Conservation (phyloP, 768 basidiomycete species). For the Agaricus blazei region DNA sequence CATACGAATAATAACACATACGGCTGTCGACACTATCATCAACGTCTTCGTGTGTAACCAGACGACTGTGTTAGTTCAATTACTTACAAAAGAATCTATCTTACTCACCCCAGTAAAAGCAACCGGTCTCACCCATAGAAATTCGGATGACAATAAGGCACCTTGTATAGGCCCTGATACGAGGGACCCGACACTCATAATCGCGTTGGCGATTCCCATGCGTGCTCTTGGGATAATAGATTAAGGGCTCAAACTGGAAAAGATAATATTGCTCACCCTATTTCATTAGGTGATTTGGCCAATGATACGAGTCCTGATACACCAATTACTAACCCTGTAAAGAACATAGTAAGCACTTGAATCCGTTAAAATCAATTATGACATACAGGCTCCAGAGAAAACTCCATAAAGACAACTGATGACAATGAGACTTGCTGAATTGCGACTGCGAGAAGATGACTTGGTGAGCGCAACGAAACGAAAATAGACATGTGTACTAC, state of each 20-base stretch:
- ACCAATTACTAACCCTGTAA: constrained; percentile 29
- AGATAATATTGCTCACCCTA: constrained; percentile 23
- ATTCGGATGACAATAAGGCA: constrained; percentile 35
- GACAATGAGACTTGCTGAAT: constrained; percentile 29
- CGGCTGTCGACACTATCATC: not conserved
- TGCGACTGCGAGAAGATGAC: constrained; percentile 20
- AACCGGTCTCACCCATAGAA: constrained; percentile 39
- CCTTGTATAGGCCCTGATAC: constrained; percentile 20
- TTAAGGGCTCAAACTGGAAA: not conserved
- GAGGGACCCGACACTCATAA: constrained; percentile 4
- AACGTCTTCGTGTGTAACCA: not conserved
- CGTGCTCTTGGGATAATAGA: constrained; percentile 1
- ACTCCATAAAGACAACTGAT: constrained; percentile 43
- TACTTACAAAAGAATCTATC: not conserved
- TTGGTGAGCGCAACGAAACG: too few relatives aligned
- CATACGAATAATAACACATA: constrained; percentile 3
- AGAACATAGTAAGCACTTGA: too few relatives aligned
- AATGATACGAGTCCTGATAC: constrained; percentile 25
- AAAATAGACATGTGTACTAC: too few relatives aligned
- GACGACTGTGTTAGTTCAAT: not conserved
- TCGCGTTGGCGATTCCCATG: constrained; percentile 4
- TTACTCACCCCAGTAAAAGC: constrained; percentile 38
- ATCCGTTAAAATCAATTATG: too few relatives aligned
- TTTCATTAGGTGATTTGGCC: constrained; percentile 26
- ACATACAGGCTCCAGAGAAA: constrained; percentile 41